A percentile compares a stretch with the other conserved stretches of the same genome.
Evolutionary conservation across 2,329 filamentous ascomycete species (phyloP).

Genomic region (Penicillium glabrum): DNA sequence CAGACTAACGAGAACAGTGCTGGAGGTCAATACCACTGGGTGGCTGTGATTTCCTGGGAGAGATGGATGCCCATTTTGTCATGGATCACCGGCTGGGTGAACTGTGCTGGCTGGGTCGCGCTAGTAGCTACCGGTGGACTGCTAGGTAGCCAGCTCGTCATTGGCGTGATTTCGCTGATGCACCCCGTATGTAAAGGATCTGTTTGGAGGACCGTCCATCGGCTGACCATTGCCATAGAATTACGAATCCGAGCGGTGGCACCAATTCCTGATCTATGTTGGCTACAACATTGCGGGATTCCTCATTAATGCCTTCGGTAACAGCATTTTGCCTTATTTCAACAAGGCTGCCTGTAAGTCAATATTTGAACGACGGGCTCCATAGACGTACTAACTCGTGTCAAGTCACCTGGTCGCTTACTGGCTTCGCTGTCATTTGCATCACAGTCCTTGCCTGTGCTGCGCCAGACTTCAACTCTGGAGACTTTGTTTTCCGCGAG

Average conservation of each 20-base stretch:
- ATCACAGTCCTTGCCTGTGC: constrained; percentile 68
- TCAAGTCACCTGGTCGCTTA: constrained; percentile 64
- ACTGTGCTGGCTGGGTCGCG: constrained; percentile 70
- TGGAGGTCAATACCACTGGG: constrained; percentile 71
- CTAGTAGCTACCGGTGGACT: constrained; percentile 68
- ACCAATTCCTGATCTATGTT: constrained; percentile 72
- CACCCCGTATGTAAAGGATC: constrained; percentile 42
- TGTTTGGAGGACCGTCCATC: not conserved
- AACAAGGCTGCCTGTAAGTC: constrained; percentile 62
- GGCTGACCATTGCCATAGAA: constrained; percentile 8
- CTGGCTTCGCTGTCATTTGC: constrained; percentile 68
- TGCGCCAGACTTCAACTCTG: constrained; percentile 64
- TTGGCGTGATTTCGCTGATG: constrained; percentile 64
- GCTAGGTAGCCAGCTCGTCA: constrained; percentile 65
- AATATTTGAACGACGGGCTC: not conserved
- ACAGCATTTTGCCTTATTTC: constrained; percentile 61
- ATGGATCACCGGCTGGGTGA: constrained; percentile 68
- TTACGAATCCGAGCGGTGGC: constrained; percentile 63
- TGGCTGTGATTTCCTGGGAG: constrained; percentile 60
- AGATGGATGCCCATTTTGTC: constrained; percentile 62
- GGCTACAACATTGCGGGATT: constrained; percentile 63
- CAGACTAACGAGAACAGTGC: constrained; percentile 35
- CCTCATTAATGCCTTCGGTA: constrained; percentile 65
- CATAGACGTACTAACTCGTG: not conserved
- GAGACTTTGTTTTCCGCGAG: constrained; percentile 57